phyloP scores from a whole-genome alignment of 345 rosid species.

The Lagerstroemia speciosa region DNA sequence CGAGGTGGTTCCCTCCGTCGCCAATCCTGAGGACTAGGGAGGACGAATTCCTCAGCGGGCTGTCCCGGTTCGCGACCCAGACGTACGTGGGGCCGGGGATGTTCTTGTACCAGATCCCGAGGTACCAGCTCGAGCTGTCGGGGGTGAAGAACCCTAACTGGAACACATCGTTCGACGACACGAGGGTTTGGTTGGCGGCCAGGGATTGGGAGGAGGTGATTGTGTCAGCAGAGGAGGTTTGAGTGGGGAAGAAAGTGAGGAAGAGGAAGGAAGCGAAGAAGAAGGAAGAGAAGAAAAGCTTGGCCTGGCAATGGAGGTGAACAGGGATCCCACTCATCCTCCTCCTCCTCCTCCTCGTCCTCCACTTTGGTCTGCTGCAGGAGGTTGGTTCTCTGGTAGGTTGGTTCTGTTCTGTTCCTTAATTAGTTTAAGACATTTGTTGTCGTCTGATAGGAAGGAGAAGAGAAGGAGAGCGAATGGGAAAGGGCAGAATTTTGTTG shows the following conservation, averaged over 20 bases:
- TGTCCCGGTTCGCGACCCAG: constrained; percentile 88
- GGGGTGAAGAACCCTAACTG: constrained; percentile 70
- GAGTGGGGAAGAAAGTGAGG: constrained; percentile 24
- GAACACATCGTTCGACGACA: constrained; percentile 43
- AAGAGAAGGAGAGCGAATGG: background rate
- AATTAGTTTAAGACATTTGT: constrained; percentile 17
- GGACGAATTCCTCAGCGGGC: constrained; percentile 41
- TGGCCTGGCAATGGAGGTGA: background rate
- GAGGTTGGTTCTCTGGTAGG: background rate
- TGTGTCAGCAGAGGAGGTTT: constrained; percentile 33
- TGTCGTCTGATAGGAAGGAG: constrained; percentile 9
- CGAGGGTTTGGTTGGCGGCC: constrained; percentile 33
- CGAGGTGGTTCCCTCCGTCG: constrained; percentile 23
- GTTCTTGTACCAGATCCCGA: constrained; percentile 77
- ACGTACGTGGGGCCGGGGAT: constrained; percentile 45
- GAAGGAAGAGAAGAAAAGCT: constrained; percentile 8
- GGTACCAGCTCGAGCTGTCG: constrained; percentile 29
- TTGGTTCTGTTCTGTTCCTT: constrained; percentile 8
- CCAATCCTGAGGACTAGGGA: constrained; percentile 33
- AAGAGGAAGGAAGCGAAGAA: constrained; percentile 10
- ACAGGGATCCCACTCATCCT: constrained; percentile 6
- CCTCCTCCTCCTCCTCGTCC: background rate
- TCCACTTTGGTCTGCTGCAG: background rate
- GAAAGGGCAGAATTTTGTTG: background rate
- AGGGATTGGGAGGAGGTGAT: constrained; percentile 33